Base-by-base conservation (phyloP, 2,329 filamentous ascomycete species). In the Alternaria consortialis region DNA sequence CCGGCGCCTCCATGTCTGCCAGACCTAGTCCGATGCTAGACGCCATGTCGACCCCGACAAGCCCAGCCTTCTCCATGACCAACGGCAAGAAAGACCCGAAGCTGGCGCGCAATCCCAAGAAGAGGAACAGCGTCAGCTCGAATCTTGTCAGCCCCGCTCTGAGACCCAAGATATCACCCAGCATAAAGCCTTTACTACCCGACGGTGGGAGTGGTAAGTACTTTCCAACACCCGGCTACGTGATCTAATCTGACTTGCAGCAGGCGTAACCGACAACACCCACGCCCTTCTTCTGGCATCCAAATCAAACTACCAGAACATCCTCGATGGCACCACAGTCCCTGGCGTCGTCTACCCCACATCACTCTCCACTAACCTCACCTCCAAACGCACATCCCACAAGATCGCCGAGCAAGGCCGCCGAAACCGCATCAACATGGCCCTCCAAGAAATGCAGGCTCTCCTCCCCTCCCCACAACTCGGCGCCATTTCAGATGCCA, bases 291-390 rank as follows among this genome's bases (percentile, higher is more conserved):
- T 98, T 44, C 85, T 99, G 29, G 92, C 94, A 36, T 93, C 92
- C 15, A 98, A 98, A 77, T 98, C 94, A 2, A 99, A 99, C 74
- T 99, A 99, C 73, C 94, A 98, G 74, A 97, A 97, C 71, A 95
- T 99, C 37, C 82, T 99, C 11, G 95, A 98, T 77, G 95, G 95
- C 50, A 98, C 93, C 52, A 90, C 90, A 57, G 88, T 97, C 1
- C 94, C 94, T 0, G 94, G 94, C 12, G 91, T 97, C 12, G 91
- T 91, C 1, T 98, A 97, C 70, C 94, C 94, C 0, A 93, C 91
- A 69, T 92, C 94, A 53, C 84, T 99, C 42, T 97, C 94, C 7
- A 96, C 94, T 23, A 97, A 97, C 67, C 83, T 99, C 27, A 97
- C 94, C 0, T 97, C 93, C 3, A 99, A 99, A 82, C 90, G 94